These are phyloP conservation scores for Cryptosporidium ryanae DNA, from an alignment of 169 alveolate genomes.

Conservation along the genomic window DNA sequence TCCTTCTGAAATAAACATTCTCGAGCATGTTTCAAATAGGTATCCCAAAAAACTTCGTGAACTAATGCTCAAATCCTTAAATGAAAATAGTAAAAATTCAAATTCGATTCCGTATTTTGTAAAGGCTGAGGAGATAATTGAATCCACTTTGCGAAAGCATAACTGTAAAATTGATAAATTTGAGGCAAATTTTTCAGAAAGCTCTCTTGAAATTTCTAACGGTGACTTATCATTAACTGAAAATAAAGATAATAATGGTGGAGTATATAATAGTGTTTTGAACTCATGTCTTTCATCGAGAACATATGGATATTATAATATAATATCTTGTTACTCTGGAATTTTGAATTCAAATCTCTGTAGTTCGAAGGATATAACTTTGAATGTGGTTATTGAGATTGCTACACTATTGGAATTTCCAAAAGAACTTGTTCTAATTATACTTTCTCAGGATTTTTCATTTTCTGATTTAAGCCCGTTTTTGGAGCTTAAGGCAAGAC, in stretches of 20 bases:
- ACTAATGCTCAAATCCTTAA: slow-evolving; percentile 20
- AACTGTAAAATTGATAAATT: slow-evolving; percentile 3
- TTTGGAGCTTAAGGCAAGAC: slow-evolving; percentile 8
- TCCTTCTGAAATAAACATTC: slow-evolving; percentile 20
- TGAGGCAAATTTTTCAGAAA: background rate
- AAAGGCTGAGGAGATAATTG: slow-evolving; percentile 5
- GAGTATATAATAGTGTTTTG: slow-evolving; percentile 10
- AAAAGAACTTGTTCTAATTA: slow-evolving; percentile 20
- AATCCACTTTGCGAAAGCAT: background rate
- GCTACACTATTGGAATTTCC: slow-evolving; percentile 62
- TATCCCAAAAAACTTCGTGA: slow-evolving; percentile 28
- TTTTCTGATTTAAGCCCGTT: background rate
- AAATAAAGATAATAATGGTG: background rate
- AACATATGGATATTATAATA: slow-evolving; percentile 58
- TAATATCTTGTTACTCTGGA: slow-evolving; percentile 59
- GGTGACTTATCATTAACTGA: background rate
- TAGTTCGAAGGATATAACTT: slow-evolving; percentile 6
- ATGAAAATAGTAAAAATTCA: background rate
- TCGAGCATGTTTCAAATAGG: slow-evolving; percentile 1
- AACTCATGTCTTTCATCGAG: slow-evolving; percentile 68
- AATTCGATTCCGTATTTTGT: slow-evolving; percentile 35
- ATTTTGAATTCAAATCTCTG: slow-evolving; percentile 24
- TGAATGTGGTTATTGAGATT: slow-evolving; percentile 14
- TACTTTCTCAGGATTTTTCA: slow-evolving; percentile 37
- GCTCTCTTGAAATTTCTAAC: background rate